These are phyloP conservation scores for Yarrowia deformans DNA, from an alignment of 805 yeast species.

Conservation along the genomic window DNA sequence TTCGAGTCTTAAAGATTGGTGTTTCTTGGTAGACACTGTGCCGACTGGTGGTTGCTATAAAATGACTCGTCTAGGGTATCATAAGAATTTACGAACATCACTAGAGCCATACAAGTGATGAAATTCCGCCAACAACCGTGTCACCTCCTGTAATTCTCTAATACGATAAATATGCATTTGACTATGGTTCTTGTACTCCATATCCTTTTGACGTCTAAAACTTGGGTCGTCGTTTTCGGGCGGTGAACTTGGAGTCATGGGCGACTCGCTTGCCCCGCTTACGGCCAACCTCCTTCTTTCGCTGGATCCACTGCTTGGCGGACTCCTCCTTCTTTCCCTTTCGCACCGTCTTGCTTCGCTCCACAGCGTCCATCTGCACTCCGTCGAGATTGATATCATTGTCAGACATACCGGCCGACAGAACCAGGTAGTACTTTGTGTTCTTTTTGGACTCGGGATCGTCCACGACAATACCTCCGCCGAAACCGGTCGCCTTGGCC, in stretches of 20 bases:
- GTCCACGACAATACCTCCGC: conserved; percentile 93
- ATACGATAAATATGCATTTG: conserved; percentile 26
- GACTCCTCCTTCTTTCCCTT: conserved; percentile 68
- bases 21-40: too few species aligned
- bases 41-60: too few species aligned
- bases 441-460: conserved; percentile 92
- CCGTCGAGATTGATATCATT: conserved; percentile 78
- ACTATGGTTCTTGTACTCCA: too few species aligned
- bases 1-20: too few species aligned
- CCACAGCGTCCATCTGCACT: conserved; percentile 73
- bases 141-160: too few species aligned
- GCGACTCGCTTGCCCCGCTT: conserved; percentile 91
- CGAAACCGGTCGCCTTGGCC: conserved; percentile 94
- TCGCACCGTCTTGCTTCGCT: conserved; percentile 48
- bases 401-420: conserved; percentile 84
- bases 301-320: conserved; percentile 76
- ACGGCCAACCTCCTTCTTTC: conserved; percentile 93
- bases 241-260: conserved; percentile 88
- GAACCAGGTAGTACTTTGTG: conserved; percentile 86
- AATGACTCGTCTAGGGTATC: too few species aligned
- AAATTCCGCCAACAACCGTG: too few species aligned
- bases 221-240: conserved; percentile 75
- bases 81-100: too few species aligned
- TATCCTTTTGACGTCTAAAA: conserved; percentile 52
- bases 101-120: too few species aligned